phyloP scores from a whole-genome alignment of 345 rosid genomes.

The Nephelium lappaceum region DNA sequence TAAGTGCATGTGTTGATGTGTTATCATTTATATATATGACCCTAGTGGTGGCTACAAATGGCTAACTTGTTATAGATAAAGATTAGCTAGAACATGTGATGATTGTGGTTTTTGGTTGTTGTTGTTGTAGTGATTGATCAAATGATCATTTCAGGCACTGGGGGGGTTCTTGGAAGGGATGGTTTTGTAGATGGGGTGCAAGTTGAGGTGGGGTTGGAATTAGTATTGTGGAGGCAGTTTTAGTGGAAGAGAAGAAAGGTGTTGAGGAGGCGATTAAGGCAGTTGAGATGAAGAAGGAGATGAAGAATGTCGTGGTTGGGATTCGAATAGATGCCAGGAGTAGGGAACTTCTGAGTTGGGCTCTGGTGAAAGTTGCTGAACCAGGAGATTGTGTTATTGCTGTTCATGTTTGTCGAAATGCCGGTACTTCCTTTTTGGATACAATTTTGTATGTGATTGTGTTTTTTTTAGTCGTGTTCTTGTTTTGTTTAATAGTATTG shows the following conservation, averaged over 20 bases:
- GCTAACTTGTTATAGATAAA: background rate
- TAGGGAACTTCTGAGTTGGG: slow-evolving; percentile 78
- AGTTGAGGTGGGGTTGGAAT: slow-evolving; percentile 19
- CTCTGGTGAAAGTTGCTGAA: slow-evolving; percentile 76
- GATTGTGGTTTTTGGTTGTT: background rate
- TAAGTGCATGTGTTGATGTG: slow-evolving; percentile 26
- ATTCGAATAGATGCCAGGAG: slow-evolving; percentile 58
- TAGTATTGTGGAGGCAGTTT: slow-evolving; percentile 13
- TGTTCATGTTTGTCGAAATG: slow-evolving; percentile 64
- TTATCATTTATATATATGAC: slow-evolving; percentile 15
- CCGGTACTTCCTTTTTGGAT: slow-evolving; percentile 36
- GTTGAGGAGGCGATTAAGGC: slow-evolving; percentile 38
- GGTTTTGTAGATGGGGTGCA: slow-evolving; percentile 26
- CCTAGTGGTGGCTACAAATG: slow-evolving; percentile 4
- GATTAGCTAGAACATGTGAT: background rate
- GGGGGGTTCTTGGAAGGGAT: slow-evolving; percentile 16
- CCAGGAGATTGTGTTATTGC: slow-evolving; percentile 83
- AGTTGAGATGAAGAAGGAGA: slow-evolving; percentile 35
- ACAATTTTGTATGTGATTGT: background rate
- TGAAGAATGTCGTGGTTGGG: slow-evolving; percentile 72
- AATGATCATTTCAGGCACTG: slow-evolving; percentile 23
- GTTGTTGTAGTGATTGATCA: slow-evolving; percentile 30
- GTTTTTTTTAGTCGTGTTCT: background rate
- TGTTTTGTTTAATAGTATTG: background rate
- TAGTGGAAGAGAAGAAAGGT: slow-evolving; percentile 13